phyloP scores from a whole-genome alignment of 2,329 filamentous ascomycete genomes.

The Xylaria sp. region DNA sequence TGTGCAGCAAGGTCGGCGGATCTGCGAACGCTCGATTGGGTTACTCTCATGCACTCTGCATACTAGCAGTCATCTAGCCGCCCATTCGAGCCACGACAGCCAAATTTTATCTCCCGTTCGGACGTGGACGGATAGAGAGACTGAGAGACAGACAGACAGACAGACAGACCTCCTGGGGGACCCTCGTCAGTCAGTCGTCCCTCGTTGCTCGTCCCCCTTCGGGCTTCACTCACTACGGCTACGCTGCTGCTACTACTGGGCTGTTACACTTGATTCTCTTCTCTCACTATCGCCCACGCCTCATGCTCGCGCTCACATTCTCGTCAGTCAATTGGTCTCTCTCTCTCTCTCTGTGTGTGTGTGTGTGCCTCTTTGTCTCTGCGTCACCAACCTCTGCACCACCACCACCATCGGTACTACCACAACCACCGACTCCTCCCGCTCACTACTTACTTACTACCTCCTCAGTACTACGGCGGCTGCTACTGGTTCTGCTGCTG shows the following conservation, averaged over 20 bases:
- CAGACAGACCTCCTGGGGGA: slow-evolving; percentile 39
- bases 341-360: background rate
- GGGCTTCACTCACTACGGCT: slow-evolving; percentile 37
- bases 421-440: slow-evolving; percentile 35
- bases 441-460: slow-evolving; percentile 3
- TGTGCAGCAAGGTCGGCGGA: slow-evolving; percentile 45
- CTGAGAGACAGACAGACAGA: too few relatives aligned
- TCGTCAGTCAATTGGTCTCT: slow-evolving; percentile 45
- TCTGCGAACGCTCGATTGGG: slow-evolving; percentile 51
- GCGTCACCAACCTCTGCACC: slow-evolving; percentile 30
- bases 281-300: too few relatives aligned
- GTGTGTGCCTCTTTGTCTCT: slow-evolving; percentile 15
- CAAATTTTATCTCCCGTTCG: slow-evolving; percentile 47
- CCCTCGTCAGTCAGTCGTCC: background rate
- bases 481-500: background rate
- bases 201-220: slow-evolving; percentile 17
- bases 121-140: slow-evolving; percentile 44
- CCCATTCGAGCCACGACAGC: slow-evolving; percentile 54
- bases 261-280: slow-evolving; percentile 43
- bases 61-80: slow-evolving; percentile 49
- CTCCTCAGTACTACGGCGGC: background rate
- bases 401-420: slow-evolving; percentile 37
- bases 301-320: background rate
- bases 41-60: slow-evolving; percentile 51
- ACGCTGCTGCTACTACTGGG: slow-evolving; percentile 37